Conservation (phyloP, 352 stramenopile species). For the Globisporangium nunn region DNA sequence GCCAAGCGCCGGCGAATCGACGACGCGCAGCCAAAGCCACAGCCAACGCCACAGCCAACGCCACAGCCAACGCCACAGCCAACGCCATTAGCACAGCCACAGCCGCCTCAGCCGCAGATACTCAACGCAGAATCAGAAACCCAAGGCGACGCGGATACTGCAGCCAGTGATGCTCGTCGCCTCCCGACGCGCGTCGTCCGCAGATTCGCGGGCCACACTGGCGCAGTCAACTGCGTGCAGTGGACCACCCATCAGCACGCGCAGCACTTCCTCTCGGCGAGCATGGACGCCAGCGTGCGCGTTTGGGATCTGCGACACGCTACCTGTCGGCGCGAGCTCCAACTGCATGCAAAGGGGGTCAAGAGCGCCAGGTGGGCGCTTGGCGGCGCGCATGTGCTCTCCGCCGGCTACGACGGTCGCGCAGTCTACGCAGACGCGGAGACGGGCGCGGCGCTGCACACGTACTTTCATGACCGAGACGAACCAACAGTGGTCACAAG, state of each 20-base stretch:
- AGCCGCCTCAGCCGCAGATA: not conserved
- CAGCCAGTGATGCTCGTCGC: no score
- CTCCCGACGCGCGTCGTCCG: not conserved
- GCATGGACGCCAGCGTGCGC: conserved; percentile 45
- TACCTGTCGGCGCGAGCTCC: conserved; percentile 12
- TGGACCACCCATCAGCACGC: conserved; percentile 29
- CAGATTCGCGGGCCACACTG: conserved; percentile 21
- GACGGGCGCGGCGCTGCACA: conserved; percentile 14
- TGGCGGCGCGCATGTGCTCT: conserved; percentile 32
- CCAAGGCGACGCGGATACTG: not conserved
- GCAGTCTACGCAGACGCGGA: conserved; percentile 26
- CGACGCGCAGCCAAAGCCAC: not conserved
- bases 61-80: not conserved
- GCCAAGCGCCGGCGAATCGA: conserved; percentile 16
- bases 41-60: no score
- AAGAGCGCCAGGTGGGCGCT: conserved; percentile 51
- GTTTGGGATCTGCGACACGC: conserved; percentile 28
- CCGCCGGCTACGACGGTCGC: conserved; percentile 33
- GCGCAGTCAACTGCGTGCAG: conserved; percentile 25
- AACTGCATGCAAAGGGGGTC: conserved; percentile 31
- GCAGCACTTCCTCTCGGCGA: conserved; percentile 44
- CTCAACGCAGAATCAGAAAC: not conserved
- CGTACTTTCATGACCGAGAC: not conserved
- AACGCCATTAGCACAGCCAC: not conserved
- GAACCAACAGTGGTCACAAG: conserved; percentile 16